Percentiles rank a stretch among this genome's conserved stretches.
Evolutionary conservation across 768 basidiomycete genomes (phyloP).

Genomic region (Collybiopsis confluens): DNA sequence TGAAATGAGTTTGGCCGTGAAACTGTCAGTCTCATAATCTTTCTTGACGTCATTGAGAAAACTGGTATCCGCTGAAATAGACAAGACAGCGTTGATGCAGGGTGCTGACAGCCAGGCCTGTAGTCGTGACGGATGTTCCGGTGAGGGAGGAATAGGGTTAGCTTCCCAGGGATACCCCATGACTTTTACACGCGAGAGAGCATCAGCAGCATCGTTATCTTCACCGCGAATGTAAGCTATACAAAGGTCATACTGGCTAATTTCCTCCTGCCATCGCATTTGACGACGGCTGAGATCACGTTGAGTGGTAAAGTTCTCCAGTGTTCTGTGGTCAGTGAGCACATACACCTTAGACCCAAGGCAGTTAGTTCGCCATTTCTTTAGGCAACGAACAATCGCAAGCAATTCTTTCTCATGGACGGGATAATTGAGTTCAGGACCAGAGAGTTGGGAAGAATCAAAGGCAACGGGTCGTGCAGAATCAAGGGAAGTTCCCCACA

Average conservation of each 20-base stretch:
- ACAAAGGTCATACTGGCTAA: conserved; percentile 23
- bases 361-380: conserved; percentile 16
- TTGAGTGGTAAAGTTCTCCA: conserved; percentile 24
- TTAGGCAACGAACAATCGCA: conserved; percentile 22
- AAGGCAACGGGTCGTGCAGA: conserved; percentile 24
- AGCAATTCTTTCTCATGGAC: too few relatives aligned
- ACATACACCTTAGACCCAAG: conserved; percentile 16
- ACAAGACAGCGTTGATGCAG: background rate
- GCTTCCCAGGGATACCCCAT: background rate
- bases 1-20: background rate
- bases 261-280: conserved; percentile 22
- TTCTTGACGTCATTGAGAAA: background rate
- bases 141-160: background rate
- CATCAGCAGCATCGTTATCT: conserved; percentile 25
- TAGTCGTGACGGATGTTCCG: background rate
- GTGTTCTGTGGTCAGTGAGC: conserved; percentile 29
- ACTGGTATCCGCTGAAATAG: background rate
- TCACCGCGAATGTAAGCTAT: conserved; percentile 25
- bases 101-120: background rate
- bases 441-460: conserved; percentile 19
- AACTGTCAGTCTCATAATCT: background rate
- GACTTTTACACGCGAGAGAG: conserved; percentile 19
- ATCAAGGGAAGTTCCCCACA: conserved; percentile 20
- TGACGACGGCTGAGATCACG: conserved; percentile 22
- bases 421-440: conserved; percentile 21